A percentile compares a stretch with the other conserved stretches of the same genome.
Evolutionary conservation across 768 basidiomycete species (phyloP).

Genomic region (Multifurca ochricompacta): DNA sequence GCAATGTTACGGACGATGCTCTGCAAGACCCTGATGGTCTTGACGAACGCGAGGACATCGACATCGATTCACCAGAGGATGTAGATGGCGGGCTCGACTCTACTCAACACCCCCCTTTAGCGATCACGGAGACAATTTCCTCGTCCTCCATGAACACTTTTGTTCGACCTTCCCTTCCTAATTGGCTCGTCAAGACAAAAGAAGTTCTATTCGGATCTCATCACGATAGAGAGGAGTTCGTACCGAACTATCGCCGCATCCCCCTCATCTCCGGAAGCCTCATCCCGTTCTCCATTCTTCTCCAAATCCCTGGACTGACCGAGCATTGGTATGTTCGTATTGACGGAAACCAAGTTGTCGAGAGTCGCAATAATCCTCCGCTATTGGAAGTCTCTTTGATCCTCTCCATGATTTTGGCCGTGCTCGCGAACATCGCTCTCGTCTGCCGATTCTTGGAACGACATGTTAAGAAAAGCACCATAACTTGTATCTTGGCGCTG

Average conservation of each 20-base stretch:
- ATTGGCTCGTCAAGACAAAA: conserved; percentile 17
- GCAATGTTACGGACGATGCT: neutral
- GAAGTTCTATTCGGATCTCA: conserved; percentile 22
- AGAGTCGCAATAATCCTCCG: conserved; percentile 44
- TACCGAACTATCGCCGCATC: conserved; percentile 53
- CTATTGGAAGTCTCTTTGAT: conserved; percentile 55
- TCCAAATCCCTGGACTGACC: conserved; percentile 75
- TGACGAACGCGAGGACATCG: neutral
- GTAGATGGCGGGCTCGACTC: neutral
- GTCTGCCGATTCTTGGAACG: conserved; percentile 68
- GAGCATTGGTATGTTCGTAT: conserved; percentile 67
- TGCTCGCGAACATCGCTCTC: conserved; percentile 62
- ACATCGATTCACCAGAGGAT: neutral
- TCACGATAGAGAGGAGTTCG: conserved; percentile 22
- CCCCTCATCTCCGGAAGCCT: conserved; percentile 62
- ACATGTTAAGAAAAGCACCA: conserved; percentile 51
- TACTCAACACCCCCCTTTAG: neutral
- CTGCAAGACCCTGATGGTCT: neutral
- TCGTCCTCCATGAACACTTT: neutral
- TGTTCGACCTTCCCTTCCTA: conserved; percentile 8
- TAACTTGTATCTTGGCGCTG: conserved; percentile 54
- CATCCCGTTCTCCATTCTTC: conserved; percentile 71
- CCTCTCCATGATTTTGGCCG: conserved; percentile 58
- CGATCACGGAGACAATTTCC: neutral
- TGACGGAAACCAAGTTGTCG: conserved; percentile 35